These are phyloP conservation scores for Starmerella etchellsii DNA, from an alignment of 805 yeast genomes.

Conservation along the genomic window DNA sequence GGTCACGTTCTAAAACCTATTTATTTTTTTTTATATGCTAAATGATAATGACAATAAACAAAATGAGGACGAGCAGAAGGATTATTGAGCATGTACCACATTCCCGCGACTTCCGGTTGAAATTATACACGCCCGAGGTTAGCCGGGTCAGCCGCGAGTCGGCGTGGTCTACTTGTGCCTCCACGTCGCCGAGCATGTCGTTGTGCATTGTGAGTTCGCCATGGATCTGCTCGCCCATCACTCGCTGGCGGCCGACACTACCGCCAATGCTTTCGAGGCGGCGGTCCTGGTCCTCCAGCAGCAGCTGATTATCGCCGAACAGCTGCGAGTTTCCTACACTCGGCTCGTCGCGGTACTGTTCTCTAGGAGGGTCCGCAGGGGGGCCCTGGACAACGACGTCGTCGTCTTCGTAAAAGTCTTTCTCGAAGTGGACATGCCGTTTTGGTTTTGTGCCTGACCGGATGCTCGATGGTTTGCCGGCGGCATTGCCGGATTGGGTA, in stretches of 20 bases:
- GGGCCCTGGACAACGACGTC: not conserved
- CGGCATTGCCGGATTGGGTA: not conserved
- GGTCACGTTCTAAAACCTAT: slow-evolving; percentile 4
- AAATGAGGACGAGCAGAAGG: slow-evolving; percentile 23
- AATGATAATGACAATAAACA: slow-evolving; percentile 26
- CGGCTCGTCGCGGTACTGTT: not conserved
- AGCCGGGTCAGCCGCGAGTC: slow-evolving; percentile 27
- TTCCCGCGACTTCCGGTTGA: slow-evolving; percentile 30
- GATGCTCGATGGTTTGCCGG: slow-evolving; percentile 1
- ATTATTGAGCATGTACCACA: slow-evolving; percentile 29
- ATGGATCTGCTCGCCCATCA: slow-evolving; percentile 29
- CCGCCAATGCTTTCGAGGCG: slow-evolving; percentile 27
- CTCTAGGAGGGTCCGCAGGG: not conserved
- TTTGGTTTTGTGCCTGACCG: not conserved
- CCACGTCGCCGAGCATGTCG: slow-evolving; percentile 30
- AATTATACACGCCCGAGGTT: slow-evolving; percentile 25
- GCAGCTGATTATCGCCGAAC: slow-evolving; percentile 17
- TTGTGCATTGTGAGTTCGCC: slow-evolving; percentile 29
- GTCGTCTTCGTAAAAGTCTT: not conserved
- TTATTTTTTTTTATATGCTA: slow-evolving; percentile 11
- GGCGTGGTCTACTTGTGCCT: slow-evolving; percentile 28
- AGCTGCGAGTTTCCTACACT: slow-evolving; percentile 2
- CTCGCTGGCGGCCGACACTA: slow-evolving; percentile 30
- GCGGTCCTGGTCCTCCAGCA: slow-evolving; percentile 30
- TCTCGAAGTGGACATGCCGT: slow-evolving; percentile 9